Evolutionary conservation across 106 monocot species (phyloP).

Genomic region (Dendrobium chrysotoxum): DNA sequence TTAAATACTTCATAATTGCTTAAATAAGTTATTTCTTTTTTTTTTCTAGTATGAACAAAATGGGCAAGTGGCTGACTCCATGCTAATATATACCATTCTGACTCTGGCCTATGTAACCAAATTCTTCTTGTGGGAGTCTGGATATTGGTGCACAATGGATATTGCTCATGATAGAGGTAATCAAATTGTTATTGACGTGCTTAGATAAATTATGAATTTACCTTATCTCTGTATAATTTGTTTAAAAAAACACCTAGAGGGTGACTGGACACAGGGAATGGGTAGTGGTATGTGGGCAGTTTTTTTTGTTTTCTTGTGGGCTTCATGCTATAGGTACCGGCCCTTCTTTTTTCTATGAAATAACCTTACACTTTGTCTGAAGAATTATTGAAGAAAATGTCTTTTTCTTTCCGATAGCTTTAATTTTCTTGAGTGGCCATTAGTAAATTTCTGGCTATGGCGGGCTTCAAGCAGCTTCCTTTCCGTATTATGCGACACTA

Average conservation of each 20-base stretch:
- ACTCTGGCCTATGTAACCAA: constrained; percentile 91
- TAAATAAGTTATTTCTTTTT: not conserved
- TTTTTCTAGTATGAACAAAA: constrained; percentile 78
- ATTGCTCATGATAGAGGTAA: constrained; percentile 99
- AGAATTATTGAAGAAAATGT: not conserved
- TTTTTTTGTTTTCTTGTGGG: not conserved
- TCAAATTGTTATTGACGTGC: not conserved
- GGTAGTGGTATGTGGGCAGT: not conserved
- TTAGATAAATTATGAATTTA: not conserved
- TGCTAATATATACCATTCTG: constrained; percentile 85
- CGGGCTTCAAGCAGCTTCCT: not conserved
- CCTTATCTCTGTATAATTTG: not conserved
- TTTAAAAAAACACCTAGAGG: not conserved
- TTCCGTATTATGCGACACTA: not conserved
- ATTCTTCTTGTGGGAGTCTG: constrained; percentile 98
- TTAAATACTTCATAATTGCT: constrained; percentile 1
- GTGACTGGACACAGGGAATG: not conserved
- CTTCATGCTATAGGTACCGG: too few species aligned
- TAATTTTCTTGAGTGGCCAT: not conserved
- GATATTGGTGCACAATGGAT: constrained; percentile 99
- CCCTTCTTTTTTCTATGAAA: not conserved
- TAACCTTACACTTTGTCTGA: not conserved
- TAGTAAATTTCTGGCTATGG: not conserved
- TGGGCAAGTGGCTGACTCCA: constrained; percentile 80
- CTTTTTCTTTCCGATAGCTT: not conserved